A percentile compares a stretch with the other conserved stretches of the same genome.
phyloP scores from a whole-genome alignment of 441 rosid genomes.

The Populus hybrid region DNA sequence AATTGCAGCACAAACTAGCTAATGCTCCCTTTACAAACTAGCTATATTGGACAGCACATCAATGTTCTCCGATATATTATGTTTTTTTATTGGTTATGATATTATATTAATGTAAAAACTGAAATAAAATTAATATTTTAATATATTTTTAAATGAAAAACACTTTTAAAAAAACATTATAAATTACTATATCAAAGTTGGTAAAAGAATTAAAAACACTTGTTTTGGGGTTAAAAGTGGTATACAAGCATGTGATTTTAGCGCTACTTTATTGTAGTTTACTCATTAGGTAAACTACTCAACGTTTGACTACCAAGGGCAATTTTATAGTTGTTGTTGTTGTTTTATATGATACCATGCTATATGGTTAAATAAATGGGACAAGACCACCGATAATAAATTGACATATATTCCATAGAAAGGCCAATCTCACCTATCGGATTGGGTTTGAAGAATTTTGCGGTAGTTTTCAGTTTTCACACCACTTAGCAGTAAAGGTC shows the following conservation, averaged over 20 bases:
- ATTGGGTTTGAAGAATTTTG: neutral
- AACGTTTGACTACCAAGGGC: neutral
- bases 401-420: neutral
- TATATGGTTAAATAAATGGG: neutral
- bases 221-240: neutral
- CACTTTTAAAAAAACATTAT: no score
- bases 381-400: neutral
- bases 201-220: no score
- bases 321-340: neutral
- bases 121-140: no score
- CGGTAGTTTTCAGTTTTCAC: neutral
- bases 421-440: neutral
- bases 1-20: no score
- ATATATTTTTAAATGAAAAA: no score
- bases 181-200: no score
- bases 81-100: no score
- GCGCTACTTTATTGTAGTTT: neutral
- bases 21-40: no score
- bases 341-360: neutral
- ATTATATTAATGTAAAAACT: no score
- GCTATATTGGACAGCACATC: no score
- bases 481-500: neutral
- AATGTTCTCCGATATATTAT: no score
- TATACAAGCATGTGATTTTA: neutral
- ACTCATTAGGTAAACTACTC: neutral